Conservation (phyloP, 768 basidiomycete genomes). For the Amanita molliuscula region DNA sequence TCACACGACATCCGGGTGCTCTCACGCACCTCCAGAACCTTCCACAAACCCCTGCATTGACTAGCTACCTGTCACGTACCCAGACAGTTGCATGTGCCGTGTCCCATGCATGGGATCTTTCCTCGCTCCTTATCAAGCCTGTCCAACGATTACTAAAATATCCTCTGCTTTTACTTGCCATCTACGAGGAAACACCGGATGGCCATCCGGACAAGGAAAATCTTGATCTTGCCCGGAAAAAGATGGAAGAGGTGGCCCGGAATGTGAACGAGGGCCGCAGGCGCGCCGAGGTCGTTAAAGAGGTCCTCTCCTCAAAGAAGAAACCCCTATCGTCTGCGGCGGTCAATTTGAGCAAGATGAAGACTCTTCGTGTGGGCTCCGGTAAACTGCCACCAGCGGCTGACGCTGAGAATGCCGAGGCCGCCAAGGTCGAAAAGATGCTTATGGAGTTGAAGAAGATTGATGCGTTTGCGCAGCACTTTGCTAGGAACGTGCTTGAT, state of each 20-base stretch:
- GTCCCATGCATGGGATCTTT: slow-evolving; percentile 87
- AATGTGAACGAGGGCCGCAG: slow-evolving; percentile 73
- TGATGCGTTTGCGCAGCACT: slow-evolving; percentile 47
- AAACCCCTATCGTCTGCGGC: slow-evolving; percentile 36
- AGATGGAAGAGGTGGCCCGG: slow-evolving; percentile 64
- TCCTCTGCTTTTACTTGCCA: slow-evolving; percentile 69
- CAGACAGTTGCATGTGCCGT: slow-evolving; percentile 56
- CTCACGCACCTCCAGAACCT: slow-evolving; percentile 51
- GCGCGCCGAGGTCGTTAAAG: slow-evolving; percentile 69
- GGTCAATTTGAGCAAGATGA: slow-evolving; percentile 54
- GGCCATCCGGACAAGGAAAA: slow-evolving; percentile 55
- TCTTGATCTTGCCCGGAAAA: slow-evolving; percentile 39
- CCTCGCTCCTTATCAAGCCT: slow-evolving; percentile 93
- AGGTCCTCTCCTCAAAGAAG: slow-evolving; percentile 47
- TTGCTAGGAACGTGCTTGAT: slow-evolving; percentile 51
- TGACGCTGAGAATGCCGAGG: slow-evolving; percentile 26
- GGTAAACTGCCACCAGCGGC: slow-evolving; percentile 8
- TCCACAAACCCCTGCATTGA: slow-evolving; percentile 46
- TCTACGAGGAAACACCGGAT: slow-evolving; percentile 67
- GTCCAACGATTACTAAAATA: slow-evolving; percentile 96
- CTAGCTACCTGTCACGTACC: slow-evolving; percentile 57
- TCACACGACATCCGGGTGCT: slow-evolving; percentile 69
- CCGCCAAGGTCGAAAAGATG: slow-evolving; percentile 41
- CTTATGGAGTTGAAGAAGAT: slow-evolving; percentile 47
- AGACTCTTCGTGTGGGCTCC: slow-evolving; percentile 30